These are phyloP conservation scores for Pezizomycotina sp. DNA, from an alignment of 2,329 filamentous ascomycete species.

Conservation along the genomic window DNA sequence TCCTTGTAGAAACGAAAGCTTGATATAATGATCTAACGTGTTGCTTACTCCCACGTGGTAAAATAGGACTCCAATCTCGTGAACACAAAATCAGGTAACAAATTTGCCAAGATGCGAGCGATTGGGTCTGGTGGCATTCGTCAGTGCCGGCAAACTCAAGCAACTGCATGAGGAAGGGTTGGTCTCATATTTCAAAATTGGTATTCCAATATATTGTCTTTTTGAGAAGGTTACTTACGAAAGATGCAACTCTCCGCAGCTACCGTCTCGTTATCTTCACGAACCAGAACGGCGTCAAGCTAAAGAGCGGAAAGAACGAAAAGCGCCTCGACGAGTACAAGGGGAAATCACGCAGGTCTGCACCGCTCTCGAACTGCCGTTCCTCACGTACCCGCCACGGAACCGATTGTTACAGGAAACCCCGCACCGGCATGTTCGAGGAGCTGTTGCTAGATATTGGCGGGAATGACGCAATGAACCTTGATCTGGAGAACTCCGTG, in stretches of 20 bases:
- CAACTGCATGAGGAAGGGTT: conserved; percentile 56
- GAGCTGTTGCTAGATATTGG: conserved; percentile 41
- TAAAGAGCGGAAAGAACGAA: conserved; percentile 52
- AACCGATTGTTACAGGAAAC: conserved; percentile 80
- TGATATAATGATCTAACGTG: background rate
- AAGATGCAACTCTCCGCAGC: conserved; percentile 30
- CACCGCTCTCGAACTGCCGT: conserved; percentile 51
- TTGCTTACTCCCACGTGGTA: background rate
- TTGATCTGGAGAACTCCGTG: conserved; percentile 57
- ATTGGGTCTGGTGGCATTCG: conserved; percentile 91
- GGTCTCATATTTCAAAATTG: conserved; percentile 11
- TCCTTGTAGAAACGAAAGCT: background rate
- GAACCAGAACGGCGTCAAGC: conserved; percentile 70
- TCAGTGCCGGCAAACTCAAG: conserved; percentile 51
- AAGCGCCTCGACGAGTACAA: conserved; percentile 67
- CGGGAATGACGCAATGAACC: conserved; percentile 34
- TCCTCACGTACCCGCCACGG: too few species aligned
- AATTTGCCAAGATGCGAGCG: conserved; percentile 50
- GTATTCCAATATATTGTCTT: background rate
- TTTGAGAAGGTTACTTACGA: conserved; percentile 3
- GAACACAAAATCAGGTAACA: conserved; percentile 60
- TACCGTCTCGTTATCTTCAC: conserved; percentile 66
- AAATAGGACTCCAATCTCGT: conserved; percentile 74
- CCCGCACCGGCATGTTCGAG: conserved; percentile 75
- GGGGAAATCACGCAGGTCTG: conserved; percentile 58